Base-by-base conservation (phyloP, 441 rosid genomes). In the Metrosideros polymorpha region DNA sequence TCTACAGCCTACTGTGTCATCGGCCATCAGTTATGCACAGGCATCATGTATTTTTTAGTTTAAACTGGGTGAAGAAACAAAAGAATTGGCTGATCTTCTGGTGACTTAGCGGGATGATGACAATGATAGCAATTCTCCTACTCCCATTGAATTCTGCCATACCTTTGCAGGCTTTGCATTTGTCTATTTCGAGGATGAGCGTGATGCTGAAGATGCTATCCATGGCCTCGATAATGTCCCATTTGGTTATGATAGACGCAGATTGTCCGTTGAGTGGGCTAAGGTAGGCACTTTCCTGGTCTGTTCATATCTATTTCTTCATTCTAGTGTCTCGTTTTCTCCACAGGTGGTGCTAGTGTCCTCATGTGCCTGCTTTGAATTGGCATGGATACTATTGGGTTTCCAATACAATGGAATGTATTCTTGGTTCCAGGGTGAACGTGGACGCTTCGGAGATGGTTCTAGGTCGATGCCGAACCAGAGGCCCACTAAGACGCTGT, bases 401-500 rank as follows among this genome's bases (percentile, higher is more conserved):
- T 52, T 49, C 84, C 84, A 45, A 27, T 51, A 30, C 27, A 49
- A 30, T 51, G 56, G 56, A 43, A 45, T 55, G 27, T 50, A 45
- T 79, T 53, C 54, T 56, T 61, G 47, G n/a, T 84, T 13, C 76
- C 83, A 97, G 98, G 99, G 97, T 83, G 98, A 93, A 87, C 95
- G 95, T 82, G 97, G 96, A 43, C 91, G 94, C 14, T 90, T 88
- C 84, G 93, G 92, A 84, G 96, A 94, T 87, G 96, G 92, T 35
- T 91, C 94, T 30, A 92, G 82, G 89, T 87, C 91, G 45, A 49
- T 85, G 35, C 88, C 91, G 39, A 93, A 92, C 66, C 94, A 90
- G 90, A 94, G 96, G 91, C 99, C 97, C 39, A 95, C 98, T 2
- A 96, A 93, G 88, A 95, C 97, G 29, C 92, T 96, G 90, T 96